Evolutionary conservation across 2,329 filamentous ascomycete genomes (phyloP).

Genomic region (Colletotrichum kahawae): DNA sequence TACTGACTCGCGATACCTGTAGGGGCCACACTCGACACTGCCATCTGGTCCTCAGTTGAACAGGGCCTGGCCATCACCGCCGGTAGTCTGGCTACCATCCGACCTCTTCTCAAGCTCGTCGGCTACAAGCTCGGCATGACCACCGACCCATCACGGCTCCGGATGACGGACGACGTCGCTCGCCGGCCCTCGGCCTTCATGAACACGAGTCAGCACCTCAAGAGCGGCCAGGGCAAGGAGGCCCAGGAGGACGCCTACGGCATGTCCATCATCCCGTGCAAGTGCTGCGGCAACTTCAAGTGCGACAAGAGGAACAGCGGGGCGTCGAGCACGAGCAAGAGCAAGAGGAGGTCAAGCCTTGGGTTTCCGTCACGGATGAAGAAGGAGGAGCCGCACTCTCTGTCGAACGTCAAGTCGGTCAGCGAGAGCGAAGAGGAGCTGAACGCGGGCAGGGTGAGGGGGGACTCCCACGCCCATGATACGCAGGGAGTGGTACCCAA

Average conservation of each 20-base stretch:
- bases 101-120: constrained; percentile 44
- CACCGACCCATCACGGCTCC: background rate
- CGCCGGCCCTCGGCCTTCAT: background rate
- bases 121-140: constrained; percentile 34
- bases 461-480: background rate
- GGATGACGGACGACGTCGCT: background rate
- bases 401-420: background rate
- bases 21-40: constrained; percentile 46
- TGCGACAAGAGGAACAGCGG: background rate
- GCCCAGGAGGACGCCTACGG: background rate
- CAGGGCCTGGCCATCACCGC: constrained; percentile 53
- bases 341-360: background rate
- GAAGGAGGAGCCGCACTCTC: background rate
- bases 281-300: background rate
- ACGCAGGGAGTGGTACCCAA: background rate
- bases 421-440: constrained; percentile 17
- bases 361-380: background rate
- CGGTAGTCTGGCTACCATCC: constrained; percentile 51
- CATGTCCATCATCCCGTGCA: background rate
- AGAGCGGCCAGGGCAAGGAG: background rate
- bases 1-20: background rate
- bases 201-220: background rate
- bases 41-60: constrained; percentile 55
- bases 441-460: background rate
- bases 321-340: background rate